These are phyloP conservation scores for Candida stauntonica DNA, from an alignment of 805 yeast species.

Conservation along the genomic window DNA sequence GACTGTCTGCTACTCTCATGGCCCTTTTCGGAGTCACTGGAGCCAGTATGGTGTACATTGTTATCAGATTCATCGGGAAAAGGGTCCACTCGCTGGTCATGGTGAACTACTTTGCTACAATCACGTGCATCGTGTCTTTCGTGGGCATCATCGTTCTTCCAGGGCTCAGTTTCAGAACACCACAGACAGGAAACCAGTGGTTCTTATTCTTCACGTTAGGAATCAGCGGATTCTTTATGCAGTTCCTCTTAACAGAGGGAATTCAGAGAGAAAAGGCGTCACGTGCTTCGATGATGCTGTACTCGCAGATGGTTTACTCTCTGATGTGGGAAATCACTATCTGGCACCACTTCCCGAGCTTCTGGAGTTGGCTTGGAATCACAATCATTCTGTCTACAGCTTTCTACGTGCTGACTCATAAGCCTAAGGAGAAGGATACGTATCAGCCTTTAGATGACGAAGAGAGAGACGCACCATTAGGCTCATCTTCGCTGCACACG, in stretches of 20 bases:
- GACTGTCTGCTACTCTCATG: conserved; percentile 58
- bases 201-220: conserved; percentile 57
- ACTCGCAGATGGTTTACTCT: conserved; percentile 76
- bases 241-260: conserved; percentile 74
- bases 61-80: conserved; percentile 70
- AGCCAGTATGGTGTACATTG: conserved; percentile 63
- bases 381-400: conserved; percentile 64
- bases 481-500: neutral
- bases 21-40: conserved; percentile 68
- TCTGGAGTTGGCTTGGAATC: conserved; percentile 67
- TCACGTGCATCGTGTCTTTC: conserved; percentile 51
- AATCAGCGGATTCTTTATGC: conserved; percentile 77
- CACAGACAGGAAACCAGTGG: conserved; percentile 66
- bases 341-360: conserved; percentile 70
- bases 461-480: conserved; percentile 1
- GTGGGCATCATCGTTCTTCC: conserved; percentile 53
- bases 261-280: conserved; percentile 79
- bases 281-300: conserved; percentile 68
- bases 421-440: conserved; percentile 29
- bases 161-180: conserved; percentile 53
- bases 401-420: conserved; percentile 49
- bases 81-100: conserved; percentile 76
- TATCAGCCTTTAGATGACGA: neutral
- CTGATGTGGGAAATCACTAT: conserved; percentile 66
- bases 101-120: conserved; percentile 70